These are phyloP conservation scores for Syzygium grande DNA, from an alignment of 345 rosid species.

Conservation along the genomic window DNA sequence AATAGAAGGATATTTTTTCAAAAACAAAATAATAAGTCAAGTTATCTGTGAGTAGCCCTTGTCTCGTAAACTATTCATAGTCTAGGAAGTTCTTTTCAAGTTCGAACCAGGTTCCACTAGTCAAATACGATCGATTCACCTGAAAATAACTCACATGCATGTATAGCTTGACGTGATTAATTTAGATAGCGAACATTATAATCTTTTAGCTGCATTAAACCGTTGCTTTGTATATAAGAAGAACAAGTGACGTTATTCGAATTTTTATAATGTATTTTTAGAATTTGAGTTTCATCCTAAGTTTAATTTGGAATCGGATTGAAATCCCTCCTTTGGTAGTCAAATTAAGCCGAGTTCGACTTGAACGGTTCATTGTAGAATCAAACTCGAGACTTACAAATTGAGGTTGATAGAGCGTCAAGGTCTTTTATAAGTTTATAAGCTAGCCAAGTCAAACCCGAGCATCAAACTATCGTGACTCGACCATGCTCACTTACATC, in stretches of 20 bases:
- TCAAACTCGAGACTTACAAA: neutral
- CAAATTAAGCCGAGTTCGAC: neutral
- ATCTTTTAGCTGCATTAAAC: neutral
- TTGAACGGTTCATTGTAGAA: neutral
- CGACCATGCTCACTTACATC: no score
- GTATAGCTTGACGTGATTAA: neutral
- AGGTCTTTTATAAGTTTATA: neutral
- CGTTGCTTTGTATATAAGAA: neutral
- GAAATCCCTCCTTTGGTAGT: accelerated
- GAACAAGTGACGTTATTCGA: accelerated
- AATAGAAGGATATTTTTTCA: no score
- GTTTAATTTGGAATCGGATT: neutral
- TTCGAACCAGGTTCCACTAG: accelerated
- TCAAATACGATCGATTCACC: accelerated
- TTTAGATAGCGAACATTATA: neutral
- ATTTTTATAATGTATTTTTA: neutral
- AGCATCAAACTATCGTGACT: no score
- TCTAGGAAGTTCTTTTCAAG: neutral
- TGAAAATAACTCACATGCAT: neutral
- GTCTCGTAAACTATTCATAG: neutral
- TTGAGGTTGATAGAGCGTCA: neutral
- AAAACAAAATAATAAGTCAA: neutral
- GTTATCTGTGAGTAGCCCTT: accelerated
- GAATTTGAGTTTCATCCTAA: neutral
- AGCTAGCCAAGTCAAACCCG: neutral